Evolutionary conservation across 73 alveolate species (phyloP).

Genomic region (Stentor coeruleus): DNA sequence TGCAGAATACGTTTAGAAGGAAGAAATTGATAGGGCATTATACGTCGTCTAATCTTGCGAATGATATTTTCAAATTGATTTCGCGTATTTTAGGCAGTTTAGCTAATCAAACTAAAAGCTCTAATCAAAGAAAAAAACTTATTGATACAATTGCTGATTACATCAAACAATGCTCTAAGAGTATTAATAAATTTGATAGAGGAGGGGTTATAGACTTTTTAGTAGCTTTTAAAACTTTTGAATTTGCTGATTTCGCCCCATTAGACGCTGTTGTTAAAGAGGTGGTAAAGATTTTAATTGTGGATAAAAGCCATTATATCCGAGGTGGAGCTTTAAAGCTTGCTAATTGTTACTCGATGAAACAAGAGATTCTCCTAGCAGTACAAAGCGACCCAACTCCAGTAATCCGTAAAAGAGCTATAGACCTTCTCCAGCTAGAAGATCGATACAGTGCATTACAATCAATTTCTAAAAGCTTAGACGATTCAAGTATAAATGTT

Average conservation of each 20-base stretch:
- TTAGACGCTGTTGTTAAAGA: not conserved
- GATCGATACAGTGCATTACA: not conserved
- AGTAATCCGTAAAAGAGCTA: not conserved
- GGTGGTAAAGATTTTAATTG: not conserved
- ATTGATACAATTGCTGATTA: not conserved
- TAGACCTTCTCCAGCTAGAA: not conserved
- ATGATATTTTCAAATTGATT: not conserved
- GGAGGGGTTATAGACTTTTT: not conserved
- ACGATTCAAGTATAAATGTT: not conserved
- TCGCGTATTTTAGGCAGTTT: not conserved
- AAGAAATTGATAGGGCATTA: not conserved
- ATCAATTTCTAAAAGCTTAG: not conserved
- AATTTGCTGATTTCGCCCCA: not conserved
- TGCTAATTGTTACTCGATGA: not conserved
- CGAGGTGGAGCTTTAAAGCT: not conserved
- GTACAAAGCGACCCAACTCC: not conserved
- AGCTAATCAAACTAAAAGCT: not conserved
- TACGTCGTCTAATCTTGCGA: not conserved
- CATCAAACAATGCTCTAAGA: not conserved
- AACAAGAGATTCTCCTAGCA: not conserved
- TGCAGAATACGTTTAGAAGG: not conserved
- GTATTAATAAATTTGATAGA: not conserved
- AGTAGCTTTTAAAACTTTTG: not conserved
- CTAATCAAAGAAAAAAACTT: not conserved
- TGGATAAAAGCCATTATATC: not conserved